Evolutionary conservation across 2,329 filamentous ascomycete genomes (phyloP).

Genomic region (Ceratocystis diversiconidia): DNA sequence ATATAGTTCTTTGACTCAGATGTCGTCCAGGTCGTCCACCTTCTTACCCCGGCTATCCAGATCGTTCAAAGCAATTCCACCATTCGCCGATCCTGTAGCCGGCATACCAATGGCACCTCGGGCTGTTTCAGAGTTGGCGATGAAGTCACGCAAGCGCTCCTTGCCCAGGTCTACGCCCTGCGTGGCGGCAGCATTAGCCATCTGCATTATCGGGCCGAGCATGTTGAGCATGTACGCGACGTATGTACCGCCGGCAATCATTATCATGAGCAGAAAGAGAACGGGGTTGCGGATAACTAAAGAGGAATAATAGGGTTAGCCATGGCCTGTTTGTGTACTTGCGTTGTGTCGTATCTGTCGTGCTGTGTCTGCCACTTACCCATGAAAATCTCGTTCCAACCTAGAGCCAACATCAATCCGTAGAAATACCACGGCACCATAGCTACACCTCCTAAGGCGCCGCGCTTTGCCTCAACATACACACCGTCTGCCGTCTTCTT

Average conservation of each 20-base stretch:
- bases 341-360: background rate
- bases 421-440: conserved; percentile 95
- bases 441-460: conserved; percentile 86
- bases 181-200: conserved; percentile 74
- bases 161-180: conserved; percentile 88
- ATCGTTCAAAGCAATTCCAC: conserved; percentile 41
- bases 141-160: conserved; percentile 76
- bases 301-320: background rate
- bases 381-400: conserved; percentile 97
- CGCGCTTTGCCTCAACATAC: conserved; percentile 93
- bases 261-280: conserved; percentile 77
- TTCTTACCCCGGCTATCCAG: conserved; percentile 47
- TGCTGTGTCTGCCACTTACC: conserved; percentile 43
- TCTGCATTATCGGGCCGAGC: conserved; percentile 88
- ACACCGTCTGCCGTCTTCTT: conserved; percentile 98
- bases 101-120: conserved; percentile 71
- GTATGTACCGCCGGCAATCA: conserved; percentile 65
- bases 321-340: background rate
- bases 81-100: conserved; percentile 20
- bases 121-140: conserved; percentile 75
- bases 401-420: conserved; percentile 69
- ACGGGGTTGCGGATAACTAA: conserved; percentile 83
- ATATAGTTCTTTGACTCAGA: conserved; percentile 26
- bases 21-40: conserved; percentile 41
- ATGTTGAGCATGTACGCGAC: conserved; percentile 88